Base-by-base conservation (phyloP, 768 basidiomycete species). In the Pleurotus giganteus region DNA sequence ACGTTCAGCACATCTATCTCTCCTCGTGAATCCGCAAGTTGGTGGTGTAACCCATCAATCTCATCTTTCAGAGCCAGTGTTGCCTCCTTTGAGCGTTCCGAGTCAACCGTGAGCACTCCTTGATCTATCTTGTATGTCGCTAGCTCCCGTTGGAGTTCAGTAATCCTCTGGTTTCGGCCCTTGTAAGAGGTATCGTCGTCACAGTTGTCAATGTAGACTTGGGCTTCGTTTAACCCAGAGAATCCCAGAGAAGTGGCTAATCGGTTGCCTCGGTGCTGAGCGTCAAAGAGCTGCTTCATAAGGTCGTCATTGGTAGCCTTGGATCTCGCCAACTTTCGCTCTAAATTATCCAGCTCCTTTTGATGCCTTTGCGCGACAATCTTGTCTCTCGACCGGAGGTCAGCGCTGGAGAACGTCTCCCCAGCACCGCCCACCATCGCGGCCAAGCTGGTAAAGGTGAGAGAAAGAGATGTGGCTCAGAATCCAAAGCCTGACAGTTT, bases 211-310 rank as follows among this genome's bases (percentile, higher is more conserved):
- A 80, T 64, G 7, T 66, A 63, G 5, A 70, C 63, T 52, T 79
- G 74, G 0, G 78, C 76, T 27, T 80, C 78, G 8, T 65, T 66
- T 2, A 79, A 60, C 45, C 74, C 68, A 2, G 63, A 58, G 57
- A 78, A 82, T 0, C 80, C 82, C 41, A 84, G 69, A 1, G 65
- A 65, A 5, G 63, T 58, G 0, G 77, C 79, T 2, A 82, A 67
- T 15, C 69, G 65, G 13, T 71, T 61, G 0, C 67, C 71, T 1
- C 75, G 68, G 11, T 75, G 67, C 8, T 67, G 56, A 0, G 65
- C 64, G 8, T 76, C 74, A 46, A 72, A 78, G 6, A 76, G 58
- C 46, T 76, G 66, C 50, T 72, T 73, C 28, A 69, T 60, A 3
- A 66, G 66, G 27, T 71, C 68, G 42, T 75, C 68, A 44, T 72